phyloP scores from a whole-genome alignment of 306 rosid species.

The barrel medic (Medicago truncatula) region DNA sequence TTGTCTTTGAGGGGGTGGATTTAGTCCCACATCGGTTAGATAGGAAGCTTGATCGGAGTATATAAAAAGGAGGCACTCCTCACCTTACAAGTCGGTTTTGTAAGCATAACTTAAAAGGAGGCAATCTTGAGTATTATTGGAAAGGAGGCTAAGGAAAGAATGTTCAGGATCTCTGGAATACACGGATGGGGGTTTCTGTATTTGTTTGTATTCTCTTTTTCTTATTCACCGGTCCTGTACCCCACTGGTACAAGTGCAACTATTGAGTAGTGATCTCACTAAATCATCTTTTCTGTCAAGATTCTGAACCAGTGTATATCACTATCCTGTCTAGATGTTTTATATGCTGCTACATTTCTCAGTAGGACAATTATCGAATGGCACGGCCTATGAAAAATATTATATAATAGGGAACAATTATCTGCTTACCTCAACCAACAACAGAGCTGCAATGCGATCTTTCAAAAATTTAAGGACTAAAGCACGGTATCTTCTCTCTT shows the following conservation, averaged over 20 bases:
- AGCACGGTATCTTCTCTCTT: constrained; percentile 66
- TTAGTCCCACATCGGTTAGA: too few species aligned
- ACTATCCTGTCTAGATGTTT: constrained; percentile 24
- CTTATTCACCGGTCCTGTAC: background rate
- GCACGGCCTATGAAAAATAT: constrained; percentile 29
- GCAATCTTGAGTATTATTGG: constrained; percentile 6
- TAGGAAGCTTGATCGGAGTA: too few species aligned
- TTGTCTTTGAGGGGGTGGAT: too few species aligned
- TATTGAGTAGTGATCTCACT: background rate
- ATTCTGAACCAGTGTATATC: constrained; percentile 13
- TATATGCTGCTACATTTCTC: background rate
- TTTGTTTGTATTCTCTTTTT: background rate
- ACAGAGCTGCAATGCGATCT: constrained; percentile 81
- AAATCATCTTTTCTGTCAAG: background rate
- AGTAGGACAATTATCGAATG: constrained; percentile 18
- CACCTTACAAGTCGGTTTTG: too few species aligned
- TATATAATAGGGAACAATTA: constrained; percentile 21
- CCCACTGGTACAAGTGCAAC: background rate
- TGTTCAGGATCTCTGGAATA: background rate
- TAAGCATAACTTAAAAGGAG: too few species aligned
- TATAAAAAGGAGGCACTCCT: too few species aligned
- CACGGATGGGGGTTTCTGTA: background rate
- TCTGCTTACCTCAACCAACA: constrained; percentile 82
- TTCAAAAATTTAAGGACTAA: constrained; percentile 83
- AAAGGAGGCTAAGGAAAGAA: background rate